Percentiles rank a stretch among this genome's conserved stretches.
phyloP scores from a whole-genome alignment of 495 filamentous ascomycete species.

The Xylaria acuta region DNA sequence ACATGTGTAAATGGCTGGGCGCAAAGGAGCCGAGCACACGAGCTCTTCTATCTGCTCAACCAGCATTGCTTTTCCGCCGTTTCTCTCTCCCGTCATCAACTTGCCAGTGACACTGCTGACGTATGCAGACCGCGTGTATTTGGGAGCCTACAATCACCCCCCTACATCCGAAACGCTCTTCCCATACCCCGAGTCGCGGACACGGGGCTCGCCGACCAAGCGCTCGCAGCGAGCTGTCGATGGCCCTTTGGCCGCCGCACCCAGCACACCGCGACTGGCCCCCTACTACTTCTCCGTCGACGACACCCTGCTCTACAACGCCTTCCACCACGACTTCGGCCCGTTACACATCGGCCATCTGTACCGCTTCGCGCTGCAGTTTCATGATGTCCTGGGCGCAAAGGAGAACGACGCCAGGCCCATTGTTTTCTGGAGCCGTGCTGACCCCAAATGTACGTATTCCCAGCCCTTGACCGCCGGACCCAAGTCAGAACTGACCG shows the following conservation, averaged over 20 bases:
- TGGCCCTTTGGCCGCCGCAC: slow-evolving; percentile 52
- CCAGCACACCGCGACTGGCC: slow-evolving; percentile 51
- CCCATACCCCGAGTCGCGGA: slow-evolving; percentile 71
- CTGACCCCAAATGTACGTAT: slow-evolving; percentile 82
- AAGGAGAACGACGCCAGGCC: slow-evolving; percentile 77
- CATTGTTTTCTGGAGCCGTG: slow-evolving; percentile 93
- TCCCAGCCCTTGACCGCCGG: neutral
- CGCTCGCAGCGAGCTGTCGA: slow-evolving; percentile 70
- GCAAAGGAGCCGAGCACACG: slow-evolving; percentile 4
- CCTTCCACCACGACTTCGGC: slow-evolving; percentile 98
- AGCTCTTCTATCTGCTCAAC: slow-evolving; percentile 30
- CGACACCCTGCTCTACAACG: slow-evolving; percentile 91
- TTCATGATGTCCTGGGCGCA: slow-evolving; percentile 93
- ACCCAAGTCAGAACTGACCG: slow-evolving; percentile 28
- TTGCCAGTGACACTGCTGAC: slow-evolving; percentile 44
- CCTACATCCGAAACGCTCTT: slow-evolving; percentile 84
- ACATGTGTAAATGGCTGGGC: slow-evolving; percentile 17
- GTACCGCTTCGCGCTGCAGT: slow-evolving; percentile 91
- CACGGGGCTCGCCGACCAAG: slow-evolving; percentile 69
- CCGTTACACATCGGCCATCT: slow-evolving; percentile 96
- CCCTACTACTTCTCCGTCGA: slow-evolving; percentile 97
- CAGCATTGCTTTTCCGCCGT: slow-evolving; percentile 35
- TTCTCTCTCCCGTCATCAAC: slow-evolving; percentile 25
- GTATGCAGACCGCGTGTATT: slow-evolving; percentile 84
- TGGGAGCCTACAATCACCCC: slow-evolving; percentile 86